phyloP scores from a whole-genome alignment of 345 rosid species.

The Draba incana region DNA sequence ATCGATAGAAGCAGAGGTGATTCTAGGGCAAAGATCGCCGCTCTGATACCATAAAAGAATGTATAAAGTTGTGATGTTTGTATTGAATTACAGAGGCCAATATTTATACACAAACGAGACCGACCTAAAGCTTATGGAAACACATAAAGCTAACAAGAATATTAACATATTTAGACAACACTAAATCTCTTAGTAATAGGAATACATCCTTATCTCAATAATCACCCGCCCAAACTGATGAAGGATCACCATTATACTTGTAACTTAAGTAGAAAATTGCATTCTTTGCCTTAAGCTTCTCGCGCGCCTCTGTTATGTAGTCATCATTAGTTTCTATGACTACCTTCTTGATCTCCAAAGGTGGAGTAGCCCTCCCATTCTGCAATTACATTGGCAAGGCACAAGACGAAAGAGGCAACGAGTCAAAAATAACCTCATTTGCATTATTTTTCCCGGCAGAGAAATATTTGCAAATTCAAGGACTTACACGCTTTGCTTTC shows the following conservation, averaged over 20 bases:
- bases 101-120: too few relatives aligned
- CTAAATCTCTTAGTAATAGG: too few relatives aligned
- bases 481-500: background rate
- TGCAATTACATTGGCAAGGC: conserved; percentile 1
- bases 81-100: too few relatives aligned
- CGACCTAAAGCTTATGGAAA: too few relatives aligned
- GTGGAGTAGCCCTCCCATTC: background rate
- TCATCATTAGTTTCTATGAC: conserved; percentile 25
- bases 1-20: too few relatives aligned
- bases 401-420: background rate
- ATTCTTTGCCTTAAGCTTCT: conserved; percentile 22
- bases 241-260: conserved; percentile 12
- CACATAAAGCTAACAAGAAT: too few relatives aligned
- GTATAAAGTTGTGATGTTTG: too few relatives aligned
- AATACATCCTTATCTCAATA: too few relatives aligned
- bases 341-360: conserved; percentile 19
- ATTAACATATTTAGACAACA: too few relatives aligned
- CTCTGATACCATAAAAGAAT: too few relatives aligned
- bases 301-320: background rate
- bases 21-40: too few relatives aligned
- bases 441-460: background rate
- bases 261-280: conserved; percentile 21
- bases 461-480: background rate
- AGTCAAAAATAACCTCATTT: background rate
- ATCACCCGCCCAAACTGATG: background rate